Base-by-base conservation (phyloP, 2,329 filamentous ascomycete species). In the Verticillium longisporum region DNA sequence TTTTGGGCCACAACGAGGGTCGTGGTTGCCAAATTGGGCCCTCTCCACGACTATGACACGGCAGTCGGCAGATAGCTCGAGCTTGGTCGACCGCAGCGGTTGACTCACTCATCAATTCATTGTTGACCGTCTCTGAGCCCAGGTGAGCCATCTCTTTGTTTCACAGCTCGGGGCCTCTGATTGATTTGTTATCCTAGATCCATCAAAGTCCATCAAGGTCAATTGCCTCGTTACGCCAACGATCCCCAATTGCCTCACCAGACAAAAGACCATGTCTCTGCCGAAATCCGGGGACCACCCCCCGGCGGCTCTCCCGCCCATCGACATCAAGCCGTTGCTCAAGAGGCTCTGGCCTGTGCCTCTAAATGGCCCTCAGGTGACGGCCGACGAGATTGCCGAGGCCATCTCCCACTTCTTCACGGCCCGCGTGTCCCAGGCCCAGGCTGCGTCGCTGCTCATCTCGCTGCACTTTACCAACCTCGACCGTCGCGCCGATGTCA, bases 371-470 rank as follows among this genome's bases (percentile, higher is more conserved):
- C 73, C 31, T 54, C 72, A 75, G 15, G 88, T 93, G 60, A 86
- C 87, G 15, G 87, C 93, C 13, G 80, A 85, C 58, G 92, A 97
- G 73, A 95, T 99, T 72, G 92, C 94, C 62, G 83, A 88, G n/a
- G 93, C 94, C 60, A 88, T 98, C 68, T 88, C 91, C 4, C 83
- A 94, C 70, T 96, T 97, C 72, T 98, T 98, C 75, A 93, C 92
- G 62, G 89, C 97, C 76, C 86, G 87, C 66, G 81, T 98, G 18
- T 94, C 91, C n/a, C 88, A 91, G 45, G 90, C 93, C 9, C 95
- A 98, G 74, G 90, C 90, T 1, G 90, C 91, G 60, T 90, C 93
- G 45, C 81, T 99, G 61, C 81, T 98, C 59, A 97, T 96, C 70
- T 90, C 92, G 60, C 81, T 99, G 55, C 94, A 97, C 77, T 97